Conservation (phyloP, 192 early-diverging fungal genomes). For the Podila clonocystis region DNA sequence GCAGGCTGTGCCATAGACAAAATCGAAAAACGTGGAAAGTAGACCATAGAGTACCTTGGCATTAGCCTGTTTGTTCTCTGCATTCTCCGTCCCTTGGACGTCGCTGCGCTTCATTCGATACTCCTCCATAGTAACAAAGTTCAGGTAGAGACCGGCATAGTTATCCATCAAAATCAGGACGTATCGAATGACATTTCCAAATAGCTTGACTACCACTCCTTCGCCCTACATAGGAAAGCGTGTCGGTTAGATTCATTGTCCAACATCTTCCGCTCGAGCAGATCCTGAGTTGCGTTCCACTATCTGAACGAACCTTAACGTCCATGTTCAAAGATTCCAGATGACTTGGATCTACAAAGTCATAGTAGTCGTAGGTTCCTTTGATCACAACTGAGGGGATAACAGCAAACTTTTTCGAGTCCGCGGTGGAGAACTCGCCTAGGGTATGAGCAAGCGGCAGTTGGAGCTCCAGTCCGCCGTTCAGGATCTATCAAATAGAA, state of each 20-base stretch:
- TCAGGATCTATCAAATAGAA: slow-evolving; percentile 45
- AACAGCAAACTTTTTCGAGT: slow-evolving; percentile 58
- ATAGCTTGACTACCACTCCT: slow-evolving; percentile 66
- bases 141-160: slow-evolving; percentile 69
- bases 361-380: slow-evolving; percentile 66
- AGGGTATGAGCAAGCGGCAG: slow-evolving; percentile 72
- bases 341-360: slow-evolving; percentile 56
- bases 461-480: slow-evolving; percentile 58
- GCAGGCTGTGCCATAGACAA: background rate
- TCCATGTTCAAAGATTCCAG: slow-evolving; percentile 62
- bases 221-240: slow-evolving; percentile 52
- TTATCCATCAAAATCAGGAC: slow-evolving; percentile 77
- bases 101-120: slow-evolving; percentile 54
- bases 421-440: slow-evolving; percentile 65
- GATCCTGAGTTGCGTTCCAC: background rate
- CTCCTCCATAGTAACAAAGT: slow-evolving; percentile 72
- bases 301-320: slow-evolving; percentile 45
- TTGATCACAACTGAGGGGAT: slow-evolving; percentile 53
- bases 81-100: slow-evolving; percentile 15
- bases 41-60: slow-evolving; percentile 52
- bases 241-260: slow-evolving; percentile 7
- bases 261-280: no score
- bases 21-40: no score
- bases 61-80: slow-evolving; percentile 57
- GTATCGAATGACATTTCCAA: slow-evolving; percentile 74